Percentiles rank a stretch among this genome's conserved stretches.
Evolutionary conservation across 306 rosid genomes (phyloP).

Genomic region (Quercus suber): DNA sequence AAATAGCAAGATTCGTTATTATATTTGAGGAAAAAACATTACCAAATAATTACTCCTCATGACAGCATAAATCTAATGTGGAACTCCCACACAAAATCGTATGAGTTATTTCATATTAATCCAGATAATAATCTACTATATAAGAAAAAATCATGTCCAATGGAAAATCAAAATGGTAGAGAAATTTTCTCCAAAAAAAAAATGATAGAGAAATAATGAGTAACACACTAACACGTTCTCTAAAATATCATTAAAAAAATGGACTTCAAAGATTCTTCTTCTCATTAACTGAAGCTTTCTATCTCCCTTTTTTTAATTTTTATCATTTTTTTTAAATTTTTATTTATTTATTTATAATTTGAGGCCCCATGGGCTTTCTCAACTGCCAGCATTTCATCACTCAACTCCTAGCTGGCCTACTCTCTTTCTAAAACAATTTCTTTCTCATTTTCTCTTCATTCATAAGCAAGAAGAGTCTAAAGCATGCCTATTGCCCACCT

Average conservation of each 20-base stretch:
- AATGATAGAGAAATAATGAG: conserved; percentile 2
- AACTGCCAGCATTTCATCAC: conserved; percentile 28
- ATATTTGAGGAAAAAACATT: no score
- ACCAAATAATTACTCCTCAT: no score
- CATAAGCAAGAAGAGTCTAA: neutral
- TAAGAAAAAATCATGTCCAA: neutral
- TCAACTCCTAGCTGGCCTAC: conserved; percentile 29
- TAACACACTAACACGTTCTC: conserved; percentile 4
- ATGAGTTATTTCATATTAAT: neutral
- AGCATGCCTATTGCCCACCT: neutral
- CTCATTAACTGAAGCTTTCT: neutral
- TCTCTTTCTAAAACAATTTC: conserved; percentile 10
- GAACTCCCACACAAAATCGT: no score
- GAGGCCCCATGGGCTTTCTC: conserved; percentile 13
- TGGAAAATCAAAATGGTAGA: neutral
- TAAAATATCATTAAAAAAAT: neutral
- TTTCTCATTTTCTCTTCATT: conserved; percentile 6
- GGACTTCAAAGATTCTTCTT: neutral
- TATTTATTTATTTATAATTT: no score
- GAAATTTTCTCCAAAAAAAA: no score
- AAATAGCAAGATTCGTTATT: no score
- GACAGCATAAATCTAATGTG: no score
- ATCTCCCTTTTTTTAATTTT: no score
- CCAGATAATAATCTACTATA: neutral
- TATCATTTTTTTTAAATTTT: no score